Base-by-base conservation (phyloP, 2,329 filamentous ascomycete genomes). In the Apiospora marii region DNA sequence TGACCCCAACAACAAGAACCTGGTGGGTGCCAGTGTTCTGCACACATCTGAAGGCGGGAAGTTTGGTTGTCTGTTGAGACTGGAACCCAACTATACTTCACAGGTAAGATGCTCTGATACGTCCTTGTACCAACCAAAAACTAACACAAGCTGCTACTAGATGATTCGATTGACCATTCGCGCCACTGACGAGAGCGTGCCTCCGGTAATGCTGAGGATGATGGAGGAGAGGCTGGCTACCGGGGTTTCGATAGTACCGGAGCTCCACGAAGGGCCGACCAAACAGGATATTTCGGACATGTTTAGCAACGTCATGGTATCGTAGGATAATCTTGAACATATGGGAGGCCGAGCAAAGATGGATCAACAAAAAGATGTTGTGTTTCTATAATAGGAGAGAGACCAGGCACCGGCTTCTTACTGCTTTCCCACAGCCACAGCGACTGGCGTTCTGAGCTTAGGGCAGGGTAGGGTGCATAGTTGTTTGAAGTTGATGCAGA, bases 161-260 rank as follows among this genome's bases (percentile, higher is more conserved):
- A 98, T 98, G 94, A 93, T 97, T 79, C 95, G 96, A 70, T 87
- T 98, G 74, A 99, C 96, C 0, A 92, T 99, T 77, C 90, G 96
- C 74, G 96, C 96, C 7, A 99, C 96, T 0, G 96, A 98, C 79
- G 96, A 98, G 80, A 90, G 87, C 44, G 94, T 99, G 0, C 95
- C 96, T 10, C 88, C 90, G 1, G 88, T 96, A 27, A 82, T 99
- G 72, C 85, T 96, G 79, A 95, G 94, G 82, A 85, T 93, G 72
- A 97, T 99, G 94, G 93, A 97, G 80, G 93, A 96, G 75, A 90
- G 93, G 74, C 86, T 98, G 68, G 87, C 92, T 10, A 80, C 82
- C 10, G 91, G 91, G 6, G 77, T 83, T 34, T 84, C 85, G 43
- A 85, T 83, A 37, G 73, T 77, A 22, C 79, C 81, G 12, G 85